Conservation (phyloP, 768 basidiomycete genomes). For the Omphalotus guepiniiformis region DNA sequence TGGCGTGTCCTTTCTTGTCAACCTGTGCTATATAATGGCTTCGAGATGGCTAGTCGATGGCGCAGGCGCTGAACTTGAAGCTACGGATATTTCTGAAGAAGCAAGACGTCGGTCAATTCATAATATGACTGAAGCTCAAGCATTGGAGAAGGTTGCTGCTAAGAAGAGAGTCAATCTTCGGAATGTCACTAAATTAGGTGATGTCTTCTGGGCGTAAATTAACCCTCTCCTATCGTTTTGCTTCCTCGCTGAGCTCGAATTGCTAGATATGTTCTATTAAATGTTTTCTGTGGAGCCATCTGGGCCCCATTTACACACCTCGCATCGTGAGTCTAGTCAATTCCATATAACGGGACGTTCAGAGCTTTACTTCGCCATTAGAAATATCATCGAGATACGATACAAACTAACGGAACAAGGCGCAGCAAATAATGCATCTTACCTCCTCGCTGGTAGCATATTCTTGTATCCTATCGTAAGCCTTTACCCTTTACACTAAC, state of each 20-base stretch:
- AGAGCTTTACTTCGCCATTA: slow-evolving; percentile 22
- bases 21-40: slow-evolving; percentile 59
- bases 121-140: slow-evolving; percentile 53
- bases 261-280: slow-evolving; percentile 66
- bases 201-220: slow-evolving; percentile 73
- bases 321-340: slow-evolving; percentile 49
- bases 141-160: slow-evolving; percentile 59
- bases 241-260: slow-evolving; percentile 4
- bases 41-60: slow-evolving; percentile 63
- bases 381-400: slow-evolving; percentile 69
- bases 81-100: slow-evolving; percentile 55
- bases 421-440: slow-evolving; percentile 64
- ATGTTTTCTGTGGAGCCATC: slow-evolving; percentile 69
- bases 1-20: slow-evolving; percentile 61
- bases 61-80: slow-evolving; percentile 61
- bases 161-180: slow-evolving; percentile 58
- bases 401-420: slow-evolving; percentile 56
- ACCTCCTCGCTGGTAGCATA: slow-evolving; percentile 65
- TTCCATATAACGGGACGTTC: not conserved
- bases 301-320: slow-evolving; percentile 80
- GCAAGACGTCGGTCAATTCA: slow-evolving; percentile 41
- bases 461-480: slow-evolving; percentile 67
- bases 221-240: not conserved
- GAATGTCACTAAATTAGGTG: slow-evolving; percentile 64
- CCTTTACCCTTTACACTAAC: slow-evolving; percentile 8